These are phyloP conservation scores for Trichoderma afroharzianum DNA, from an alignment of 2,329 filamentous ascomycete genomes.

Conservation along the genomic window DNA sequence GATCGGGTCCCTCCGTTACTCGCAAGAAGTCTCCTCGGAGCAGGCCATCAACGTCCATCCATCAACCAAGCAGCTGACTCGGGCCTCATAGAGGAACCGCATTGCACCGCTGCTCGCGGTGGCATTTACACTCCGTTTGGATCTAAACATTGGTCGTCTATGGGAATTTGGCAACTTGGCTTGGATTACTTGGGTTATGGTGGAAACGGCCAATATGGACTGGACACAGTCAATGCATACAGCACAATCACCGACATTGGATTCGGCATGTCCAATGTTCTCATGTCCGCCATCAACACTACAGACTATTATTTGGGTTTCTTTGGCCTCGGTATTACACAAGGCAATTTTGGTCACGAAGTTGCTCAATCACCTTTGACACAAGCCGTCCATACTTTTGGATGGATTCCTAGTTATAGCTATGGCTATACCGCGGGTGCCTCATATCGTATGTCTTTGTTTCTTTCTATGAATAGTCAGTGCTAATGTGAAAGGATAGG, in stretches of 20 bases:
- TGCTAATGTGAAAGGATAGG: conserved; percentile 25
- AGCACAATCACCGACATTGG: conserved; percentile 35
- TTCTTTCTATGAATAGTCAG: neutral
- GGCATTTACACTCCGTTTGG: conserved; percentile 50
- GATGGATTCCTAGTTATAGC: conserved; percentile 65
- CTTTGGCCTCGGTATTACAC: conserved; percentile 54
- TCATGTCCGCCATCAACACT: conserved; percentile 52
- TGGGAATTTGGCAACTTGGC: conserved; percentile 59
- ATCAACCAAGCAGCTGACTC: conserved; percentile 21
- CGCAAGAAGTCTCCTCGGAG: neutral
- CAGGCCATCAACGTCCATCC: neutral
- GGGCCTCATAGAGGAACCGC: conserved; percentile 38
- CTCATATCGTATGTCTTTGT: conserved; percentile 57
- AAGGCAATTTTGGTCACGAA: conserved; percentile 49
- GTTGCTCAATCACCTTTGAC: conserved; percentile 50
- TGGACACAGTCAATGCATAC: conserved; percentile 45
- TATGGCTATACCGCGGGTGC: conserved; percentile 75
- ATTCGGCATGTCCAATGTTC: conserved; percentile 42
- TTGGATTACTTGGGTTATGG: conserved; percentile 54
- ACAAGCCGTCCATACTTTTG: conserved; percentile 55
- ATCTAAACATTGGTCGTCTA: conserved; percentile 56
- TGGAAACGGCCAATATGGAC: conserved; percentile 63
- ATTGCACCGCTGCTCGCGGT: conserved; percentile 57
- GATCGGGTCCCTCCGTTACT: neutral
- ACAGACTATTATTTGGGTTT: conserved; percentile 53